These are phyloP conservation scores for Rostrohypoxylon terebratum DNA, from an alignment of 495 filamentous ascomycete genomes.

Conservation along the genomic window DNA sequence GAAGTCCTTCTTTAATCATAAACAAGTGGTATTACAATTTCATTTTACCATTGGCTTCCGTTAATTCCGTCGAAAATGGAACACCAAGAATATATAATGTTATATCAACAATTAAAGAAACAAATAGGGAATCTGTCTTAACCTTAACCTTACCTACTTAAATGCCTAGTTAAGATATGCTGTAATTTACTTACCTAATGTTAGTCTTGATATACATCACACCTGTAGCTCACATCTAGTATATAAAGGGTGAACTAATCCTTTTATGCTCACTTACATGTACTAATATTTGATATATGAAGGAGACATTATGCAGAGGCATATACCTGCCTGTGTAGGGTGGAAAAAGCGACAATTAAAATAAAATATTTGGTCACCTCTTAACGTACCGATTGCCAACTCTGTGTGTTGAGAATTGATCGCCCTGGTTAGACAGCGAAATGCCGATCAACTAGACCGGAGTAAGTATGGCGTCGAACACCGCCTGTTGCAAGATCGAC, in stretches of 20 bases:
- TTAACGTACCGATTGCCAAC: not conserved
- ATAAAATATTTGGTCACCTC: not conserved
- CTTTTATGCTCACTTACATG: not conserved
- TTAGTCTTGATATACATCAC: not conserved
- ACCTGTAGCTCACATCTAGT: not conserved
- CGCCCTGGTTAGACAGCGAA: conserved; percentile 1
- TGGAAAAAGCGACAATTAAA: not conserved
- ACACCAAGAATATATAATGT: not conserved
- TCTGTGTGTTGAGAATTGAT: conserved; percentile 2
- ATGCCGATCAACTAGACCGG: conserved; percentile 40
- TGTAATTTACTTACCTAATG: too few relatives aligned
- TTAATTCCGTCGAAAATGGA: not conserved
- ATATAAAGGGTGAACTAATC: not conserved
- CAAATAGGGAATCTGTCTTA: not conserved
- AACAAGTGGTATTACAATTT: conserved; percentile 22
- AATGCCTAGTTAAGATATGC: not conserved
- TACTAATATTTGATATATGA: not conserved
- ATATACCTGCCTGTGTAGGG: too few relatives aligned
- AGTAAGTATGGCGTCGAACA: conserved; percentile 41
- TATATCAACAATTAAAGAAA: not conserved
- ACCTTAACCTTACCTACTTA: not conserved
- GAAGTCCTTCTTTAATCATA: not conserved
- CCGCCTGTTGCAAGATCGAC: conserved; percentile 33
- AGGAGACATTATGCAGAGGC: not conserved
- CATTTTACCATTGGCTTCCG: conserved; percentile 11